These are phyloP conservation scores for Volvox africanus DNA, from an alignment of 139 green algal species.

Conservation along the genomic window DNA sequence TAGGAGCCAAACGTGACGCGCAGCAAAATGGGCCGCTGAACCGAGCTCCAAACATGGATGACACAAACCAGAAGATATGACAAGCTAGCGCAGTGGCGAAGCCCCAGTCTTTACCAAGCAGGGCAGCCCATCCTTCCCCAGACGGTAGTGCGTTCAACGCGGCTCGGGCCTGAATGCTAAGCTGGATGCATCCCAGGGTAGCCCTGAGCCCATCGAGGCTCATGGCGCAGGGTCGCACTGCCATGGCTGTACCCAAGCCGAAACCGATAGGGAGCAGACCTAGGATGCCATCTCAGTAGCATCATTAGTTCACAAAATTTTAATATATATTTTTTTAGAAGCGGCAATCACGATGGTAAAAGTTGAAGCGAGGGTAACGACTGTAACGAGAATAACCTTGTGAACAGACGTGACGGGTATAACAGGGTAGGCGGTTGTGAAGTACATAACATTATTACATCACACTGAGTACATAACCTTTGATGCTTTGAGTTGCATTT, in stretches of 20 bases:
- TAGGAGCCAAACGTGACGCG: not conserved
- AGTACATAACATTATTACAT: not conserved
- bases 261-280: no score
- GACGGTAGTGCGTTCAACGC: not conserved
- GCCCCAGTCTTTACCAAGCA: conserved; percentile 13
- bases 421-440: not conserved
- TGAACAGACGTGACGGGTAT: no score
- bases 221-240: no score
- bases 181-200: not conserved
- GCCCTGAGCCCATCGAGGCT: not conserved
- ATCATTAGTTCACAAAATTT: no score
- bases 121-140: not conserved
- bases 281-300: no score
- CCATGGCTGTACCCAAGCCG: no score
- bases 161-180: not conserved
- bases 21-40: not conserved
- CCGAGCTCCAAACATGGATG: not conserved
- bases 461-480: not conserved
- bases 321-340: no score
- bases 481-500: no score
- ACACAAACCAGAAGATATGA: not conserved
- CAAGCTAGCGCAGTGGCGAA: not conserved
- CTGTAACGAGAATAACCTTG: no score
- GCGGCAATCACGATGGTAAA: no score
- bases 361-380: no score